phyloP scores from a whole-genome alignment of 2,329 filamentous ascomycete species.

The Emericellopsis cladophorae region DNA sequence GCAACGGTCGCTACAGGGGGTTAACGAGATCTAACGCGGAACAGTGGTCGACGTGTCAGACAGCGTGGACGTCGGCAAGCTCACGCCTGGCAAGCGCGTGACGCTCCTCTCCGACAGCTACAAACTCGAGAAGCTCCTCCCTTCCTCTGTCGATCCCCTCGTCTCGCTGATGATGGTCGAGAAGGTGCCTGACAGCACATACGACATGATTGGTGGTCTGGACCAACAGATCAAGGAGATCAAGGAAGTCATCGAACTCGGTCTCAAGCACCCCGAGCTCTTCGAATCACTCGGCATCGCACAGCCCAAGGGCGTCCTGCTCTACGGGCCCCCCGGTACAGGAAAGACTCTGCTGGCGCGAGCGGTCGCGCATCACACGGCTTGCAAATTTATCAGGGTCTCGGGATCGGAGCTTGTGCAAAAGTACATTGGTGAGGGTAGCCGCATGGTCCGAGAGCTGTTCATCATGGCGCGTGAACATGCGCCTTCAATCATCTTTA shows the following conservation, averaged over 20 bases:
- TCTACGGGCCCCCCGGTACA: slow-evolving; percentile 93
- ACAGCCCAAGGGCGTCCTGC: slow-evolving; percentile 91
- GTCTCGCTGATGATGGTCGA: slow-evolving; percentile 99
- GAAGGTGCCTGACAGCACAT: slow-evolving; percentile 98
- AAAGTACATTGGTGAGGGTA: slow-evolving; percentile 98
- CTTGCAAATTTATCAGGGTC: slow-evolving; percentile 98
- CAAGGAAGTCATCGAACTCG: slow-evolving; percentile 98
- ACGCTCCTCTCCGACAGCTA: slow-evolving; percentile 94
- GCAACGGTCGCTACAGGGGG: not conserved
- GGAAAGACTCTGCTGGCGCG: slow-evolving; percentile 92
- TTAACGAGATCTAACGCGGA: slow-evolving; percentile 1
- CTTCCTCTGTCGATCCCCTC: slow-evolving; percentile 93
- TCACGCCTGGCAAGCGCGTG: slow-evolving; percentile 94
- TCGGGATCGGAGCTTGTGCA: slow-evolving; percentile 94
- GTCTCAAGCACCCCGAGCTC: slow-evolving; percentile 93
- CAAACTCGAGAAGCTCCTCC: slow-evolving; percentile 97
- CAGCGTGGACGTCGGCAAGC: slow-evolving; percentile 85
- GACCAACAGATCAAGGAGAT: slow-evolving; percentile 99
- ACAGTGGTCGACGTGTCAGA: slow-evolving; percentile 92
- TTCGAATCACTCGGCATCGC: slow-evolving; percentile 99
- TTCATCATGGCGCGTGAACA: slow-evolving; percentile 99
- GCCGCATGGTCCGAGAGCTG: slow-evolving; percentile 94
- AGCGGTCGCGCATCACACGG: slow-evolving; percentile 94
- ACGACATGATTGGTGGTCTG: slow-evolving; percentile 98
- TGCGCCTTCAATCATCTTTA: slow-evolving; percentile 97